Conservation (phyloP, 2,329 filamentous ascomycete species). For the Calycina marina region DNA sequence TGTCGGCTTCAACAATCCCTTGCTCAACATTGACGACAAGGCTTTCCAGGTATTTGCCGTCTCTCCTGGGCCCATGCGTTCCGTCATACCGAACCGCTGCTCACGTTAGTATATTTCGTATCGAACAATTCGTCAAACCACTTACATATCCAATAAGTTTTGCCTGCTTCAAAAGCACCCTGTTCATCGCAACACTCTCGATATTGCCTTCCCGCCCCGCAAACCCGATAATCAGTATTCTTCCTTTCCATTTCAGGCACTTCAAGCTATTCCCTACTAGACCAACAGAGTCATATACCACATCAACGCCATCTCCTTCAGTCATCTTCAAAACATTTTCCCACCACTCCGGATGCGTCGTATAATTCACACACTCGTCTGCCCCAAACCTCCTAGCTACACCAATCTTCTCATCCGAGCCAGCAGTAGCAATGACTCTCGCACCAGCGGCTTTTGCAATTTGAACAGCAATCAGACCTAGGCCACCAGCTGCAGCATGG, state of each 20-base stretch:
- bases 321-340: constrained; percentile 34
- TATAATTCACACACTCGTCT: constrained; percentile 28
- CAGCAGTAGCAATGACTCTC: constrained; percentile 37
- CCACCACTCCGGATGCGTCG: constrained; percentile 30
- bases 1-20: constrained; percentile 33
- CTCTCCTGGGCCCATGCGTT: constrained; percentile 32
- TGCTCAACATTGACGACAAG: constrained; percentile 32
- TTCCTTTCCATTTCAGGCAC: constrained; percentile 37
- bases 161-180: constrained; percentile 36
- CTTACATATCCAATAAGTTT: constrained; percentile 38
- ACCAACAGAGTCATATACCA: constrained; percentile 44
- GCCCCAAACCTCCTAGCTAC: constrained; percentile 28
- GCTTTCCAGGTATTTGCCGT: constrained; percentile 35
- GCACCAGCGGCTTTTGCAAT: constrained; percentile 38
- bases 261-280: constrained; percentile 38
- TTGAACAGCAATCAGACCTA: constrained; percentile 39
- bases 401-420: constrained; percentile 29
- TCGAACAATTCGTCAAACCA: constrained; percentile 5
- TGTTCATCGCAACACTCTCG: constrained; percentile 39
- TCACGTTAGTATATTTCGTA: background rate
- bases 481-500: constrained; percentile 21
- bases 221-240: constrained; percentile 42
- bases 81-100: constrained; percentile 41
- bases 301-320: constrained; percentile 34
- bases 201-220: constrained; percentile 36